Evolutionary conservation across 2,329 filamentous ascomycete genomes (phyloP), one percentile per base, ranked within the genome.

Genomic region (Gliomastix tumulicola): DNA sequence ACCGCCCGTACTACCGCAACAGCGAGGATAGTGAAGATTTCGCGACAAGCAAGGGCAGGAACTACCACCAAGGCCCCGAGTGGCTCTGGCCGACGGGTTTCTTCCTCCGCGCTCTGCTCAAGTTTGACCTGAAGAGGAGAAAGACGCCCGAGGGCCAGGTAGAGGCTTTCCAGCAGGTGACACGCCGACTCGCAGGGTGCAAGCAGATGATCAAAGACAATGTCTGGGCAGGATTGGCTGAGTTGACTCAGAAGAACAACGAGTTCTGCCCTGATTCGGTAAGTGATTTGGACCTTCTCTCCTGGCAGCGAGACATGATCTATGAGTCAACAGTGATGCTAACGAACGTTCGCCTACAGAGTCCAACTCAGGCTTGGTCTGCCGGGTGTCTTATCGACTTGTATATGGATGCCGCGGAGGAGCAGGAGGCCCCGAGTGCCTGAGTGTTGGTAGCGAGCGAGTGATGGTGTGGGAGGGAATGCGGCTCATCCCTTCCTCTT

Each of bases 41-140:
- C 53, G 77, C 86, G 10, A 97, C 90, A 0, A 80, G 84, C 49
- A 97, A 97, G 62, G 92, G 92, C 34, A 76, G 92, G 39, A 98
- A 97, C 62, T 98, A 98, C 63, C 92, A 98, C 60, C 90, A 97
- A 59, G 92, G 92, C 5, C 94, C 92, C 0, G 92, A 98, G 59
- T 98, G 92, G 92, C 66, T 96, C 18, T 98, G 92, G 92, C 94
- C 90, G 1, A 90, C 88, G 2, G 92, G 92, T 5, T 98, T 88
- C 68, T 98, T 95, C 71, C 70, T 96, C 17, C 81, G 94, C 34
- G 92, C 92, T 2, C 67, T 98, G 45, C 73, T 98, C 44, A 85
- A 88, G 58, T 97, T 97, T 52, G 88, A 96, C 56, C 66, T 97
- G 34, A 72, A 75, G 66, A 72, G 88, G 21, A 74, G 87, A 34